Evolutionary conservation across 2,329 filamentous ascomycete species (phyloP).

Genomic region (Pseudogymnoascus sp.): DNA sequence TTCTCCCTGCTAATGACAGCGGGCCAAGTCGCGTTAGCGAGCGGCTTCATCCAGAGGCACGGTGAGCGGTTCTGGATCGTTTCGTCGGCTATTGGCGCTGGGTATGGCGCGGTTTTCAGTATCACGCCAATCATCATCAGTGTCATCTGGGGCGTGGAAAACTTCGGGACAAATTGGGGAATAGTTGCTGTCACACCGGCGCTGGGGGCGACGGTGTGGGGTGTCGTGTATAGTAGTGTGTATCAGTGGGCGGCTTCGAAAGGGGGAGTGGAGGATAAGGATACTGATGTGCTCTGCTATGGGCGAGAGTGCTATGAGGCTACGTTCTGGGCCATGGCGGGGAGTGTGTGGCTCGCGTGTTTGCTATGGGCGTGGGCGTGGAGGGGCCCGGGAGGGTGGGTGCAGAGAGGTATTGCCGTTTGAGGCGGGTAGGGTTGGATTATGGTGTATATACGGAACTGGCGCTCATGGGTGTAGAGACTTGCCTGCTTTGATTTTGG

Average conservation of each 20-base stretch:
- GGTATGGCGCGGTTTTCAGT: conserved; percentile 87
- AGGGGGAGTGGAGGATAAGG: conserved; percentile 21
- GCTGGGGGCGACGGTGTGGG: conserved; percentile 80
- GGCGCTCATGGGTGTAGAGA: not conserved
- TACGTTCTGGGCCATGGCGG: conserved; percentile 80
- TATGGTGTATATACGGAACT: not conserved
- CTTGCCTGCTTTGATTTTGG: not conserved
- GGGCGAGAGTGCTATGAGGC: conserved; percentile 71
- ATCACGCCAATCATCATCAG: conserved; percentile 85
- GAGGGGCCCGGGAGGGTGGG: conserved; percentile 71
- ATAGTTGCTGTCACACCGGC: conserved; percentile 90
- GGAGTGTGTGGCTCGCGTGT: conserved; percentile 71
- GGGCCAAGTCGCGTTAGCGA: conserved; percentile 70
- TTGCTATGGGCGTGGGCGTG: conserved; percentile 68
- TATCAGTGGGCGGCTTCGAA: conserved; percentile 60
- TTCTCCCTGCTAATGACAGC: conserved; percentile 66
- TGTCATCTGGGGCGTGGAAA: conserved; percentile 98
- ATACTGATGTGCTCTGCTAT: conserved; percentile 60
- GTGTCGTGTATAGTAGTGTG: conserved; percentile 73
- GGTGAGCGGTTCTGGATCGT: conserved; percentile 77
- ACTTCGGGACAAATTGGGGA: conserved; percentile 97
- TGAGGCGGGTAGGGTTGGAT: conserved; percentile 20
- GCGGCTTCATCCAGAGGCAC: conserved; percentile 65
- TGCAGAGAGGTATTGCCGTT: conserved; percentile 63
- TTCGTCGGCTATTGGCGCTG: conserved; percentile 74